Evolutionary conservation across 2,329 filamentous ascomycete species (phyloP), one percentile per base, ranked within the genome.

Genomic region (Ophiostoma ulmi): DNA sequence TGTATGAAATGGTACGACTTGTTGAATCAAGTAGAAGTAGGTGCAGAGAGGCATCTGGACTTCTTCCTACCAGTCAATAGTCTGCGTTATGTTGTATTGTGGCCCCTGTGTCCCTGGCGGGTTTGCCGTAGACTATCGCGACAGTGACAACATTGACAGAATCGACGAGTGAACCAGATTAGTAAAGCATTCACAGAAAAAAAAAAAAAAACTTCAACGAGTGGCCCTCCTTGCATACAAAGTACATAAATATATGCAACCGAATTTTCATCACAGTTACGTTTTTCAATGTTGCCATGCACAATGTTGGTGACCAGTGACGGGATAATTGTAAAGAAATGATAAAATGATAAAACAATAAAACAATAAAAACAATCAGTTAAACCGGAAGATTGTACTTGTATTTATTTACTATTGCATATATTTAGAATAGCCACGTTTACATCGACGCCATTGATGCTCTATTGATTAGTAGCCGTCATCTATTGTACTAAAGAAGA

Each of bases 241-340:
- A n/a, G 44, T 20, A n/a, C 44, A 48, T 48, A n/a, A 13, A 39
- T 39, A 58, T 31, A 31, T 61, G n/a, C 35, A 35, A 22, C 36
- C 36, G 36, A 58, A n/a, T 58, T 70, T 64, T 61, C 63, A 48
- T 69, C 31, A 36, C 58, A 48, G 61, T 20, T 52, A 31, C 31
- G 38, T 36, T 13, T 14, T 41, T 70, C 39, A 14, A 17, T 20
- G 2, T 39, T 39, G 7, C 55, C 17, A 65, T 63, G 55, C 58
- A 48, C 17, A 58, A 58, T 58, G 8, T 26, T 58, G 39, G 39
- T 44, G 52, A 26, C 5, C 22, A 20, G 44, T 48, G 39, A 10
- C 17, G 11, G 44, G 13, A 48, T 17, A 26, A 26, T 26, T 26
- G 26, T 26, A 10, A 13, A 26, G 5, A 10, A 26, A 58, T 5